Conservation (phyloP, 768 basidiomycete genomes). For the Sporobolomyces roseus region DNA sequence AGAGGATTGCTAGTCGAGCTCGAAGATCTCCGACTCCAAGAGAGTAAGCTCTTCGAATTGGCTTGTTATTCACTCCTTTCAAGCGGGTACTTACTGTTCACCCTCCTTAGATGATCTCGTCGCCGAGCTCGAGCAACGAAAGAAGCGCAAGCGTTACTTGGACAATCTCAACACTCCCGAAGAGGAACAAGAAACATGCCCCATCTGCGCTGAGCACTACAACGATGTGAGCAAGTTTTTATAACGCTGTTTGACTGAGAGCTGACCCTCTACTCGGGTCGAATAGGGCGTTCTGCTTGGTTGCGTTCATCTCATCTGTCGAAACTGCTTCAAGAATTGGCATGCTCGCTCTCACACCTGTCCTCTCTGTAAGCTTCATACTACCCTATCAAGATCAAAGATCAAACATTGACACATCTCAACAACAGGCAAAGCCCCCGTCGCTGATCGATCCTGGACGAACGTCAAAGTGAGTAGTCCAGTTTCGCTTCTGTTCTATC, state of each 20-base stretch:
- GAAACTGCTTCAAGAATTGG: constrained; percentile 38
- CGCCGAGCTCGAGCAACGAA: constrained; percentile 25
- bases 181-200: constrained; percentile 25
- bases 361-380: constrained; percentile 44
- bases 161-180: constrained; percentile 29
- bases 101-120: too few species aligned
- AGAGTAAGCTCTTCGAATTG: not conserved
- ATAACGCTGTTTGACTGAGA: not conserved
- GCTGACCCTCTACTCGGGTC: not conserved
- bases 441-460: constrained; percentile 6
- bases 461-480: constrained; percentile 27
- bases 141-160: constrained; percentile 34
- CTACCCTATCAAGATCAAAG: too few species aligned
- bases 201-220: constrained; percentile 38
- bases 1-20: constrained; percentile 23
- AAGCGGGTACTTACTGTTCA: too few species aligned
- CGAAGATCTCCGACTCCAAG: constrained; percentile 6
- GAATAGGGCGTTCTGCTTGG: constrained; percentile 40
- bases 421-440: too few species aligned
- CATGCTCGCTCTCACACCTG: constrained; percentile 16
- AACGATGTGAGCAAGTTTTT: not conserved
- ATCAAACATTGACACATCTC: too few species aligned
- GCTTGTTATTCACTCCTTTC: too few species aligned
- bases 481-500: not conserved
- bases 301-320: constrained; percentile 42